A percentile compares a stretch with the other conserved stretches of the same genome.
Evolutionary conservation across 192 early-diverging fungal genomes (phyloP).

Genomic region (Phlyctochytrium planicorne): DNA sequence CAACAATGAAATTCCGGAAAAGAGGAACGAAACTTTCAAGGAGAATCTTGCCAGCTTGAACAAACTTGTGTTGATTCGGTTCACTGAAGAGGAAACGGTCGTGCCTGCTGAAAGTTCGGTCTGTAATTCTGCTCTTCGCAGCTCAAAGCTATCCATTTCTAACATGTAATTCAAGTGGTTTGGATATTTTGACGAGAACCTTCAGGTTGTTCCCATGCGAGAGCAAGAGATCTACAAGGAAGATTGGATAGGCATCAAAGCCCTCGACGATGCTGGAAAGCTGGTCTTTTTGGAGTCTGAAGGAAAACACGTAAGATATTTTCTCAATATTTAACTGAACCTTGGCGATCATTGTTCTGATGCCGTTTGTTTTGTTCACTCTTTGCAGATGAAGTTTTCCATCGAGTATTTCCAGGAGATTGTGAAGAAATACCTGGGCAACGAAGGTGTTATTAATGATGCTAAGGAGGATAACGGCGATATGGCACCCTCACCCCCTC

Average conservation of each 20-base stretch:
- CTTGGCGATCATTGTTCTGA: too few relatives aligned
- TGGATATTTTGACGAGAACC: constrained; percentile 40
- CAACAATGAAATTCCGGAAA: constrained; percentile 69
- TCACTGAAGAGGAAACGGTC: constrained; percentile 76
- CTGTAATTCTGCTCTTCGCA: not conserved
- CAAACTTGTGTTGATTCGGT: constrained; percentile 79
- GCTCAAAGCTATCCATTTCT: too few relatives aligned
- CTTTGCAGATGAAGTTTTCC: not conserved
- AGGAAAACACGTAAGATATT: constrained; percentile 40
- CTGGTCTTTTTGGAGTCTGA: constrained; percentile 24
- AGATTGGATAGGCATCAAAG: constrained; percentile 44
- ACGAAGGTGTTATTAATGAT: too few relatives aligned
- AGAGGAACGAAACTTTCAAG: constrained; percentile 56
- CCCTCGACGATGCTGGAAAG: constrained; percentile 31
- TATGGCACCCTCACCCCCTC: too few relatives aligned
- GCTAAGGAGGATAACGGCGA: too few relatives aligned
- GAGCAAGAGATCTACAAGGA: constrained; percentile 37
- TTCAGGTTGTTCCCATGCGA: constrained; percentile 24
- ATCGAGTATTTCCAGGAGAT: not conserved
- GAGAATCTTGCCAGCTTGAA: constrained; percentile 62
- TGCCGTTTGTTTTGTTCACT: too few relatives aligned
- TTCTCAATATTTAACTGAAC: not conserved
- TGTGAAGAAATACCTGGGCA: too few relatives aligned
- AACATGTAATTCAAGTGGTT: constrained; percentile 30
- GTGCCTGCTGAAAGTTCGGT: constrained; percentile 46